These are phyloP conservation scores for Gyrodon lividus DNA, from an alignment of 768 basidiomycete species.

Conservation along the genomic window DNA sequence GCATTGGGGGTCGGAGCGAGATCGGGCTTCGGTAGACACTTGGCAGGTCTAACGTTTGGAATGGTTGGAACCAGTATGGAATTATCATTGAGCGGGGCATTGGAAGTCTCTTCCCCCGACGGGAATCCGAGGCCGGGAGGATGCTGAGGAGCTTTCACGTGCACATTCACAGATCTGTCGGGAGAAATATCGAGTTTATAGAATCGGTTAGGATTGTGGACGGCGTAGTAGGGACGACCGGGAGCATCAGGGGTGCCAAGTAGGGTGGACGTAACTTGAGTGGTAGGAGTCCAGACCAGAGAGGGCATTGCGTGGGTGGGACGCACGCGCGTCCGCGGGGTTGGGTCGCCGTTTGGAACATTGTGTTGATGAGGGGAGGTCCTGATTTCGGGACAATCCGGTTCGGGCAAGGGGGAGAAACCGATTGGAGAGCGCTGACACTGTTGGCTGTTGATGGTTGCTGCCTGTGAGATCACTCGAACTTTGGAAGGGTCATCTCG, in stretches of 20 bases:
- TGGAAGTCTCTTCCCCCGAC: background rate
- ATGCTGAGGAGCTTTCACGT: background rate
- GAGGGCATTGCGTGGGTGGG: background rate
- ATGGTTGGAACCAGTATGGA: background rate
- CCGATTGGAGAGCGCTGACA: background rate
- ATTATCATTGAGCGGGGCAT: background rate
- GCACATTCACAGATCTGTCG: background rate
- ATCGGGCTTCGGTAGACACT: background rate
- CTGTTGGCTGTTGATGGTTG: background rate
- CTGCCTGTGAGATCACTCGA: background rate
- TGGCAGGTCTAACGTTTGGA: background rate
- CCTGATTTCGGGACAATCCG: background rate
- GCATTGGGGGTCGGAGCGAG: background rate
- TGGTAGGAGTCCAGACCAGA: background rate
- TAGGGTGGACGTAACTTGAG: background rate
- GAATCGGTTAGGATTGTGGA: background rate
- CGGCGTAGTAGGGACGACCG: background rate
- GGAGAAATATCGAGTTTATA: background rate
- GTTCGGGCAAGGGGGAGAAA: background rate
- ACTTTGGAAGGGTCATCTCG: background rate
- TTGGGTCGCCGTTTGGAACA: background rate
- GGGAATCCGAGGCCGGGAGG: slow-evolving; percentile 5
- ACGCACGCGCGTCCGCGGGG: no score
- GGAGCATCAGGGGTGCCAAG: background rate
- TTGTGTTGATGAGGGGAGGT: no score